Base-by-base conservation (phyloP, 768 basidiomycete species). In the Pisolithus sp. region DNA sequence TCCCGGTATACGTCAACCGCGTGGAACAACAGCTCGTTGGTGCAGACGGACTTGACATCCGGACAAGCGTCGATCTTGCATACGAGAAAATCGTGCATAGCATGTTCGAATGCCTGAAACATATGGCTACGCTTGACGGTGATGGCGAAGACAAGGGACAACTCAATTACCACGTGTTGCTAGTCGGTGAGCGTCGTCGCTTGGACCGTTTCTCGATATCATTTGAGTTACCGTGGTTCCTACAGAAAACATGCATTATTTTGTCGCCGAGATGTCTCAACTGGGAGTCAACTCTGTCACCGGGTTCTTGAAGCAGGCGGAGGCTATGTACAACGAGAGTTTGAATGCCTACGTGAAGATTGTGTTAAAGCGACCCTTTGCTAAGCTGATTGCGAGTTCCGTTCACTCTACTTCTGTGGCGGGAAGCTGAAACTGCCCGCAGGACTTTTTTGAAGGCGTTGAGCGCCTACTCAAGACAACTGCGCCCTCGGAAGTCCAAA, bases 131-230 rank as follows among this genome's bases (percentile, higher is more conserved):
- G 67, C 72, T 95, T 76, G 88, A 93, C 51, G 89, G 91, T 0
- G 91, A 90, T 51, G 88, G 82, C 0, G 95, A 98, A 63, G 94
- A 93, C 67, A 98, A 98, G 68, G 93, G 93, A 0, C 93, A 95
- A 63, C 77, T 98, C 48, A 97, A 97, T 67, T 96, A 92, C 57
- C 93, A 96, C 64, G 91, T 97, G 58, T 86, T 95, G 61, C 76
- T 98, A 54, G 87, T 97, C 51, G 95, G 95, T 94, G 61, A 60
- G 87, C 68, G 31, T 7, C 4, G 12, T 8, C n/a, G 12, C 5
- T n/a, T 13, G 26, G 26, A 12, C 10, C 9, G 20, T 7, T 38
- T 13, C 34, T 2, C 6, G 17, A 15, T 44, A 46, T 39, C 59
- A 2, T 24, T 44, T 10, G 8, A 15, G 23, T n/a, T 53, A 52